Evolutionary conservation across 1,284 basidiomycete species (phyloP), one percentile per base, ranked within the genome.

Genomic region (Mycena sp.): DNA sequence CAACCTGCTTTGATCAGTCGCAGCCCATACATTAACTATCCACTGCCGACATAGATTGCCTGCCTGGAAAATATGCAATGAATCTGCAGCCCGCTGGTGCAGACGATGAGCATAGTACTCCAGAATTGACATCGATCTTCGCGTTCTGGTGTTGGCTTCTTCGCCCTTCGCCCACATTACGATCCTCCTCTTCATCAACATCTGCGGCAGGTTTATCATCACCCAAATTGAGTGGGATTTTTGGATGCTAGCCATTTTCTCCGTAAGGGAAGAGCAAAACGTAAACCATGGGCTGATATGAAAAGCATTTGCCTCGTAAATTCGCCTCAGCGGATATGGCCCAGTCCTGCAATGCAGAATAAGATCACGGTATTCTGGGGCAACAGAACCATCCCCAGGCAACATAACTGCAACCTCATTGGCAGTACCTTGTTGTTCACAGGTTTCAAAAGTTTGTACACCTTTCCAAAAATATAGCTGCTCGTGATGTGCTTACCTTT

Each of bases 361-460:
- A 2, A 58, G 26, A 51, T 58, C 57, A 16, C 57, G 12, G 21
- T 51, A 12, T 3, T 32, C 29, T 16, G 57, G 12, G 1, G 0
- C 2, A 17, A n/a, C 23, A 4, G 44, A 53, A 28, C 58, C 58
- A 43, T 53, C 44, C 14, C 54, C 61, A 40, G 61, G 61, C 49
- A 63, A 40, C 11, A 63, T 55, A 12, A 58, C 56, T 7, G 56
- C 61, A 23, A 63, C 51, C 25, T 63, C 61, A 19, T 63, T n/a
- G 10, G 45, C 61, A 25, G 56, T 63, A n/a, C 10, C 1, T 19
- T 61, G 21, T 19, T 53, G 50, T 4, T 45, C 51, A 1, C 23
- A 11, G 4, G 56, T 9, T 9, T 32, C n/a, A n/a, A n/a, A n/a
- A n/a, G 2, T 26, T 61, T 53, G 26, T 32, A 16, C 9, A 53